Base-by-base conservation (phyloP, 2,329 filamentous ascomycete genomes). In the Colletotrichum kahawae region DNA sequence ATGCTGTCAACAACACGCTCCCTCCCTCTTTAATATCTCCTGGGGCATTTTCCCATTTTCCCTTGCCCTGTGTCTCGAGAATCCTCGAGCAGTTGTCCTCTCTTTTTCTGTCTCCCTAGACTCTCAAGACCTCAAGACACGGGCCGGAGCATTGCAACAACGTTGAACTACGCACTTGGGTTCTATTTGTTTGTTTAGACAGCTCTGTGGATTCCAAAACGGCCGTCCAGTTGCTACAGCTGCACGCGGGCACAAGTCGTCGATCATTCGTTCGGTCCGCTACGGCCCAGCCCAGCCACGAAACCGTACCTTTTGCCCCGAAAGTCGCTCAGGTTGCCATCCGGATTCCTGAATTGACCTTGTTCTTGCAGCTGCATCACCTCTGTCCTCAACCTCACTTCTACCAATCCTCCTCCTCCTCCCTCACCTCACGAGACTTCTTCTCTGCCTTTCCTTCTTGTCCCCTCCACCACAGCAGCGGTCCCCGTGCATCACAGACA, bases 191-290 rank as follows among this genome's bases (percentile, higher is more conserved):
- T 70, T 70, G 59, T 70, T 70, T 70, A 27, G 68, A 70, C n/a
- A 18, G 38, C 3, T 43, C 34, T n/a, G 69, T 66, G 69, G 69
- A 51, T 67, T 73, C 38, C 60, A 24, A 33, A 48, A 48, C 56
- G 59, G 62, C 38, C 69, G 64, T 64, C 18, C 67, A 60, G 59
- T 74, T 76, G 74, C 74, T 76, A 76, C 64, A 70, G 74, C 70
- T 76, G 70, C 74, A 76, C 74, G 74, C 74, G 70, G 72, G 62
- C 56, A 60, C 29, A 54, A 72, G 18, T 65, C 31, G 69, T 71
- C 64, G 62, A 67, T 54, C 63, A 72, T 75, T 75, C 72, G 69
- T 72, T 75, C 72, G 72, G 67, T 75, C 72, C 21, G 68, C 36
- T 27, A 33, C 56, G 18, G 27, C 16, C 34, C 36, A 67, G n/a